Conservation (phyloP, 2,329 filamentous ascomycete genomes). For the Apiospora phragmitis region DNA sequence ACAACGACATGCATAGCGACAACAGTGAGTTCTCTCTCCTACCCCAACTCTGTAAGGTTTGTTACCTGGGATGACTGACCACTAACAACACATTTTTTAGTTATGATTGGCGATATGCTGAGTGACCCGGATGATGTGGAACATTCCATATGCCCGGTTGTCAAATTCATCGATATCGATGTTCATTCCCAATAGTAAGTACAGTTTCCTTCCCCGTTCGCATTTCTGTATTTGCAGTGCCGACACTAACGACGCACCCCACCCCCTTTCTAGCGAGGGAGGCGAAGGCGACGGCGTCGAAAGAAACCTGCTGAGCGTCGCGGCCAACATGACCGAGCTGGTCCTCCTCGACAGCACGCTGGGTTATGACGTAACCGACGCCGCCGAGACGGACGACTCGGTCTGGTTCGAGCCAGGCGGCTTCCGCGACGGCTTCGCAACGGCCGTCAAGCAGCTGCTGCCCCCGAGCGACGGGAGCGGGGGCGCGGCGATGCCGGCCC, state of each 20-base stretch:
- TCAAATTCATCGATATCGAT: neutral
- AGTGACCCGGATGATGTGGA: neutral
- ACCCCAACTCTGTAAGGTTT: no score
- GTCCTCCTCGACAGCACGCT: neutral
- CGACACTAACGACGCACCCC: neutral
- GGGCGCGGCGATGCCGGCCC: neutral
- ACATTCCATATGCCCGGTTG: neutral
- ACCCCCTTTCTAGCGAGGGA: neutral
- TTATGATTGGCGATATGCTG: neutral
- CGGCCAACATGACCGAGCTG: neutral
- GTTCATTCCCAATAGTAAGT: neutral
- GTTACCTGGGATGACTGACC: neutral
- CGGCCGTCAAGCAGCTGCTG: neutral
- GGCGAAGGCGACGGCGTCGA: neutral
- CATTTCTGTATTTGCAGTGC: neutral
- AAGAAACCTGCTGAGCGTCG: neutral
- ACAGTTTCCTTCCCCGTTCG: neutral
- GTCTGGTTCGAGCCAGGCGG: neutral
- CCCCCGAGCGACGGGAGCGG: neutral
- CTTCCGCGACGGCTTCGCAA: neutral
- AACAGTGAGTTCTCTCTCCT: neutral
- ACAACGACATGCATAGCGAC: neutral
- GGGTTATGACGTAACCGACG: neutral
- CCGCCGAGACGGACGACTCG: neutral
- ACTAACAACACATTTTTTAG: neutral